A percentile compares a stretch with the other conserved stretches of the same genome.
phyloP scores from a whole-genome alignment of 345 rosid species.

The Acer yangbiense region DNA sequence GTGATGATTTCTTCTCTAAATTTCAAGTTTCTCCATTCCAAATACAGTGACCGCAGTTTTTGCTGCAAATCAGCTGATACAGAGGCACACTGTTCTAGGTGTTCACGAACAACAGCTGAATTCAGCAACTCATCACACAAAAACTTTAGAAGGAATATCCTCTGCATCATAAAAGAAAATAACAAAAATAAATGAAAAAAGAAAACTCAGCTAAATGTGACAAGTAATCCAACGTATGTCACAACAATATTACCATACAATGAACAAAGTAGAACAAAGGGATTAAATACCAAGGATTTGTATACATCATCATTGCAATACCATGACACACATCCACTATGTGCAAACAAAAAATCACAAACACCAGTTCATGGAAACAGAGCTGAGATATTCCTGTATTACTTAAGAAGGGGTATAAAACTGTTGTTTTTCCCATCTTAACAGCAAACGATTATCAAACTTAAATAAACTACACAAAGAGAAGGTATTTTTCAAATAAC shows the following conservation, averaged over 20 bases:
- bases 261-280: not conserved
- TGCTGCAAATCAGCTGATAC: conserved; percentile 37
- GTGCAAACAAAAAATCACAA: not conserved
- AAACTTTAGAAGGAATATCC: conserved; percentile 33
- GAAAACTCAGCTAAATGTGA: not conserved
- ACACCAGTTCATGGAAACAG: not conserved
- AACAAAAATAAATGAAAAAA: not conserved
- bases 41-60: conserved; percentile 26
- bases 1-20: conserved; percentile 29
- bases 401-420: not conserved
- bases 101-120: conserved; percentile 29
- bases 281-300: not conserved
- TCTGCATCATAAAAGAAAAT: conserved; percentile 26
- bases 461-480: not conserved
- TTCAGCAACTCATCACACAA: conserved; percentile 39
- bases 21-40: conserved; percentile 36
- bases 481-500: not conserved
- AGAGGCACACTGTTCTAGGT: conserved; percentile 36
- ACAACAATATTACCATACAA: not conserved
- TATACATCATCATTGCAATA: not conserved
- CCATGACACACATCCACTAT: not conserved
- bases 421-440: not conserved
- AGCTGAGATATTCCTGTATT: not conserved
- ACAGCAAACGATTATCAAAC: not conserved
- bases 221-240: not conserved